phyloP scores from a whole-genome alignment of 305 asterid species.

The Nicotiana rustica region DNA sequence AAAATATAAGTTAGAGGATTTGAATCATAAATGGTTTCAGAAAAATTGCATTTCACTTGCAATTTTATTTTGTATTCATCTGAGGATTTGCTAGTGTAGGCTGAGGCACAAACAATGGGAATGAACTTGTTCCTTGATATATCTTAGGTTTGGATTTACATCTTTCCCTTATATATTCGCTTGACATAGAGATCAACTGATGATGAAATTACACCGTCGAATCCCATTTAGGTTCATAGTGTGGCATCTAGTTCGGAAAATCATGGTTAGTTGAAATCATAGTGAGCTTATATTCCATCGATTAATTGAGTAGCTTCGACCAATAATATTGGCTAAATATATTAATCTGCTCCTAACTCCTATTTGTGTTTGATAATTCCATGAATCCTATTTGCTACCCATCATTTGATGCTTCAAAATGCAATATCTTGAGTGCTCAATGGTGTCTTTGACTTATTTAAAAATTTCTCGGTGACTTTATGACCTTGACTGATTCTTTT shows the following conservation, averaged over 20 bases:
- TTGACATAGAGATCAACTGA: conserved; percentile 8
- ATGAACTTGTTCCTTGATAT: background rate
- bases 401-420: conserved; percentile 11
- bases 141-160: conserved; percentile 4
- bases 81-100: background rate
- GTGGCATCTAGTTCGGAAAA: background rate
- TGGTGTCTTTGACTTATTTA: conserved; percentile 1
- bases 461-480: background rate
- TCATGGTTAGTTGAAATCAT: background rate
- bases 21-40: background rate
- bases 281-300: background rate
- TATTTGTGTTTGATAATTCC: conserved; percentile 7
- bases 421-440: conserved; percentile 18
- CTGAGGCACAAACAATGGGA: background rate
- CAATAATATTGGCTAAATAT: conserved; percentile 4
- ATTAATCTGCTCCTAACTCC: background rate
- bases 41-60: background rate
- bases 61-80: background rate
- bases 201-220: background rate
- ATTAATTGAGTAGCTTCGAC: background rate
- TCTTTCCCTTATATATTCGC: background rate
- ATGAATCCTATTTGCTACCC: conserved; percentile 12
- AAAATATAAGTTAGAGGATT: background rate
- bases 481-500: conserved; percentile 30
- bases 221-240: background rate